Evolutionary conservation across 2,329 filamentous ascomycete species (phyloP), one percentile per base, ranked within the genome.

Genomic region (Epichloe brachyelytri): DNA sequence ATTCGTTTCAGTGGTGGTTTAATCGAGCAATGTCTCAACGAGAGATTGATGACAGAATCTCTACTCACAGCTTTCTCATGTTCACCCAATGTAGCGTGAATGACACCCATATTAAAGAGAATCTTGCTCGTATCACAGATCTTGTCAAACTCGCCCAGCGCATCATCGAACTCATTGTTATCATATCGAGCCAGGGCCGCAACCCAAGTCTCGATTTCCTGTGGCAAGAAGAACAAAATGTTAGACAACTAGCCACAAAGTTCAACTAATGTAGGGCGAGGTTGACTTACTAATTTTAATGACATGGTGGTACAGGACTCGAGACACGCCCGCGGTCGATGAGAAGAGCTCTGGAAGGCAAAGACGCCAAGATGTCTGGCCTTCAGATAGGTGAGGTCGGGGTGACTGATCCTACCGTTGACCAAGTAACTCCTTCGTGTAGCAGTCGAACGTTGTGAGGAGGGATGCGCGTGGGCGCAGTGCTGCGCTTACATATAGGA

Each of bases 201-300:
- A 59, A 97, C 93, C 93, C 93, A 98, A 47, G 88, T 95, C 73
- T 97, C 91, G 69, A 98, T 98, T 85, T 98, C 93, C 90, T 95
- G 56, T 54, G 43, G 14, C 15, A 15, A 30, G 45, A 37, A 5
- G 36, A 12, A n/a, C 17, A 2, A 14, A 22, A 36, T 8, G 36
- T 38, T 17, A 37, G 38, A 22, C 53, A 43, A 49, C 20, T 36
- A n/a, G 40, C 20, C 26, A 39, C n/a, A 26, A 36, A 41, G 33
- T 33, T 36, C 36, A 11, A 14, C n/a, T 49, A n/a, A 14, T 17
- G 30, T 12, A 11, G 7, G 48, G 37, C 39, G 6, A 39, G 40
- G 38, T 8, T 49, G n/a, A 50, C 68, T 54, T 68, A 80, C 78
- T 70, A 79, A 77, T 70, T 81, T 81, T 60, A 81, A 68, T 57